Evolutionary conservation across 140 eudicot species (phyloP).

Genomic region (Anethum foeniculum): DNA sequence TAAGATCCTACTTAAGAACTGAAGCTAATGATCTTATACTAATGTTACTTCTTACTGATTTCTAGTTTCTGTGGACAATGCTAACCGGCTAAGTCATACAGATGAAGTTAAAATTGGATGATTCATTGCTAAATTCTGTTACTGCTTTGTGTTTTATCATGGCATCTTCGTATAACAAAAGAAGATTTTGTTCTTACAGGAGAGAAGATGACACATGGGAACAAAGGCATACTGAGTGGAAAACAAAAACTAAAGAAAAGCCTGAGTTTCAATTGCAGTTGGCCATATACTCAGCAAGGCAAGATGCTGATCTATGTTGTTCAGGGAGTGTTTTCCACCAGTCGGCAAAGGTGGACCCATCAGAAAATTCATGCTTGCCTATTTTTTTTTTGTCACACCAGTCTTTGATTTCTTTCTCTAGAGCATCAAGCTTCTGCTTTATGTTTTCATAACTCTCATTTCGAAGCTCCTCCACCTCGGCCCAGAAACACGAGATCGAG

Average conservation of each 20-base stretch:
- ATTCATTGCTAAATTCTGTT: background rate
- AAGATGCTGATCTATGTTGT: slow-evolving; percentile 7
- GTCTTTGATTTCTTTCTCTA: slow-evolving; percentile 17
- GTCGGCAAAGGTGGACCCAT: slow-evolving; percentile 34
- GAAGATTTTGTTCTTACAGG: background rate
- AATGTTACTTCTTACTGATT: background rate
- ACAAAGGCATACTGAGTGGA: no score
- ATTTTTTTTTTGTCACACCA: slow-evolving; percentile 30
- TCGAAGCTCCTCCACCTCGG: slow-evolving; percentile 52
- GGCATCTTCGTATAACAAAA: background rate
- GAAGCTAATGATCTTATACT: background rate
- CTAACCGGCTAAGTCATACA: background rate
- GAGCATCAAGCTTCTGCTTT: slow-evolving; percentile 24
- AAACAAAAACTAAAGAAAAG: background rate
- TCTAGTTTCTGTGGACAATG: background rate
- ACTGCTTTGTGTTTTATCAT: background rate
- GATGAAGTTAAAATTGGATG: background rate
- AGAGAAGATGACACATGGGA: background rate
- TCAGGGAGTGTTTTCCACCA: slow-evolving; percentile 48
- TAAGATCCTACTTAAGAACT: background rate
- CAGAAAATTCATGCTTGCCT: slow-evolving; percentile 45
- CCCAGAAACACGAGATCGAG: slow-evolving; percentile 63
- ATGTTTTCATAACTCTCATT: slow-evolving; percentile 29
- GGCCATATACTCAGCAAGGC: background rate
- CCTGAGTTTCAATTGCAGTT: background rate